Evolutionary conservation across 2,329 filamentous ascomycete genomes (phyloP).

Genomic region (Scedosporium dehoogii): DNA sequence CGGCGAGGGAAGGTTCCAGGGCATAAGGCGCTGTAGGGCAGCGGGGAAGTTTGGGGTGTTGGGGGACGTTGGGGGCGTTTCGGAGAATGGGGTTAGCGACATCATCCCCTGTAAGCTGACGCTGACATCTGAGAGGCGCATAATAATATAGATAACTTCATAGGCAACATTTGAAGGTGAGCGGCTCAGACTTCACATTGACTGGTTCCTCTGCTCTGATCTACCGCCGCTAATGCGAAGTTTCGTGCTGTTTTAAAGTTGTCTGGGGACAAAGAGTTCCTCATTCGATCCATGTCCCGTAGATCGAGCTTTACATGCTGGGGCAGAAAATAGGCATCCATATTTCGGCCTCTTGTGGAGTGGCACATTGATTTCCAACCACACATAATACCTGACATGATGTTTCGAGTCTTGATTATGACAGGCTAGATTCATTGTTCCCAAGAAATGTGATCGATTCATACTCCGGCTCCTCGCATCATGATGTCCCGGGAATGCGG

Average conservation of each 20-base stretch:
- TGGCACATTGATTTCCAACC: neutral
- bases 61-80: neutral
- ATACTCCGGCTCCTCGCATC: no score
- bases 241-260: neutral
- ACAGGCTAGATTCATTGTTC: no score
- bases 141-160: neutral
- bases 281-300: no score
- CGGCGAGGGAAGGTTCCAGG: neutral
- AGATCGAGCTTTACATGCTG: no score
- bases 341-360: neutral
- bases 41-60: neutral
- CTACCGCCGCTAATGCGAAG: neutral
- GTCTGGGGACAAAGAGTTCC: neutral
- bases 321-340: neutral
- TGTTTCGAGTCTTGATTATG: neutral
- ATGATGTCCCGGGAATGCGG: no score
- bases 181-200: no score
- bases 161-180: neutral
- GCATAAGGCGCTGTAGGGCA: neutral
- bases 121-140: neutral
- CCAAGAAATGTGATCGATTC: no score
- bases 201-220: neutral
- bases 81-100: neutral
- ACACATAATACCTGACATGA: neutral
- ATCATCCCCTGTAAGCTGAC: constrained; percentile 1